These are phyloP conservation scores for Paramyrothecium sp. DNA, from an alignment of 2,329 filamentous ascomycete genomes.

Conservation along the genomic window DNA sequence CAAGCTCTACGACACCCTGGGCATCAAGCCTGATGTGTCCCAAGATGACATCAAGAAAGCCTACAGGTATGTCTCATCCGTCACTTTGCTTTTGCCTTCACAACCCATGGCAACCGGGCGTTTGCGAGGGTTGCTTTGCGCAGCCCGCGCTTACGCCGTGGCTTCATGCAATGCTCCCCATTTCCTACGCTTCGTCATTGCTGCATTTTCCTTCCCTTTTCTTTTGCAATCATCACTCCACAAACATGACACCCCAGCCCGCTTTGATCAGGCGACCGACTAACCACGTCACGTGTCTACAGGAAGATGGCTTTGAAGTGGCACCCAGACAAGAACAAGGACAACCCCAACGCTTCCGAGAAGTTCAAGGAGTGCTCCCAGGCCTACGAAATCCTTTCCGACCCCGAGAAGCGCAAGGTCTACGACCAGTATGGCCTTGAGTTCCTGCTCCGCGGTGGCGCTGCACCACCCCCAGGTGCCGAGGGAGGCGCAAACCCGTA, in stretches of 20 bases:
- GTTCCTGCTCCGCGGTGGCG: conserved; percentile 80
- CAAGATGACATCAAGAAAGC: conserved; percentile 98
- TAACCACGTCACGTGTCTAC: conserved; percentile 29
- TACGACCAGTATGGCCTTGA: conserved; percentile 96
- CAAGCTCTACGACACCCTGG: conserved; percentile 87
- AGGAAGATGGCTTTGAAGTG: conserved; percentile 87
- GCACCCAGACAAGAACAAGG: conserved; percentile 98
- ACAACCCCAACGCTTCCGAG: conserved; percentile 79
- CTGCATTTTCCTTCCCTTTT: neutral
- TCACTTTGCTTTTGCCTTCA: conserved; percentile 4
- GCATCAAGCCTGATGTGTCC: conserved; percentile 73
- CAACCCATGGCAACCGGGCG: too few species aligned
- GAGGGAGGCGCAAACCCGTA: conserved; percentile 58
- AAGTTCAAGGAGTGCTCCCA: conserved; percentile 99
- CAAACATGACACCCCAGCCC: too few species aligned
- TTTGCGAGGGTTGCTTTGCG: neutral
- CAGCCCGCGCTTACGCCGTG: neutral
- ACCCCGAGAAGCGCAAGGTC: conserved; percentile 92
- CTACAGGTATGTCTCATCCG: conserved; percentile 64
- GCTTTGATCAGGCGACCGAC: conserved; percentile 12
- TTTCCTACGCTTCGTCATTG: neutral
- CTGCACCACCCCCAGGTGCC: conserved; percentile 61
- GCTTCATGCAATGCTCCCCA: neutral
- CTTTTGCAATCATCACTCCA: neutral
- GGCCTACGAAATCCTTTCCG: conserved; percentile 96